Evolutionary conservation across 169 alveolate genomes (phyloP), one percentile per base, ranked within the genome.

Genomic region (Babesia divergens): DNA sequence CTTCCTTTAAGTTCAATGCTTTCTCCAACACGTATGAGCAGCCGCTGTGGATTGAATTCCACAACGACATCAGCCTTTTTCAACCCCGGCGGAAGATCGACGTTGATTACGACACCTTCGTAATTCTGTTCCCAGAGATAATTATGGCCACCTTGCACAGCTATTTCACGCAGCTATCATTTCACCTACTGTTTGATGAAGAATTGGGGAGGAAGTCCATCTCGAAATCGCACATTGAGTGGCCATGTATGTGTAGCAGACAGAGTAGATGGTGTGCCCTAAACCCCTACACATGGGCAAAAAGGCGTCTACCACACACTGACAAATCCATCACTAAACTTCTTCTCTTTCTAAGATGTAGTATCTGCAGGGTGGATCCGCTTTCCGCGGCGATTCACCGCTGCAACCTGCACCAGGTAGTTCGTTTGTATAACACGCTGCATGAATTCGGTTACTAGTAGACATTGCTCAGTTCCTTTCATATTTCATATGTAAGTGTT

Each of bases 81-180:
- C 24, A 65, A 43, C 26, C 74, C 58, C 31, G 65, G 50, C 32
- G 52, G 62, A 20, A 80, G 29, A 37, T 47, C 54, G 55, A 80
- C 70, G 40, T 80, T 70, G 22, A 80, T 55, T 18, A 46, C 29
- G 24, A 80, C 42, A 3, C 70, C 84, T 14, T 80, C 88, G 31
- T 26, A 68, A 22, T 55, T 49, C 53, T 80, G 88, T 46, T 80
- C 84, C 88, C 88, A 80, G 29, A 35, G 58, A 71, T 69, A 80
- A 44, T 51, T 65, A 24, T 31, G 29, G 26, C 44, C 34, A 6
- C 84, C 84, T 67, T 20, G 13, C 18, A 2, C 2, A 0, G 5
- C 31, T 35, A 8, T 6, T 37, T 11, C 6, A 5, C 6, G 3
- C 6, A 9, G 4, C 2, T n/a, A 8, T 6, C 8, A 9, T 2